Percentiles rank a stretch among this genome's conserved stretches.
Evolutionary conservation across 192 early-diverging fungal genomes (phyloP).

Genomic region (Coemansia umbellata): DNA sequence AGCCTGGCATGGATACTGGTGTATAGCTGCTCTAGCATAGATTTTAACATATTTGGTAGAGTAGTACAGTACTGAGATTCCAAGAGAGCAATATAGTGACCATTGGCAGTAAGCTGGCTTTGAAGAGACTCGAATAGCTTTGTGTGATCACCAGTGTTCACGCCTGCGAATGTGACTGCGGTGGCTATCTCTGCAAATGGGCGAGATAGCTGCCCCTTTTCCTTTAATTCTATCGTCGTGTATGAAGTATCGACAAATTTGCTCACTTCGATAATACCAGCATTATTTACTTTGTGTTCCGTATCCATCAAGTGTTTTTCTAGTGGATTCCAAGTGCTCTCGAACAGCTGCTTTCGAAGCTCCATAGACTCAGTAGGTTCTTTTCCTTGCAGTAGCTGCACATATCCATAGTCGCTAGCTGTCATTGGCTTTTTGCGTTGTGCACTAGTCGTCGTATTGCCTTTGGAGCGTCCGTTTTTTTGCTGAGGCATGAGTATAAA

Average conservation of each 20-base stretch:
- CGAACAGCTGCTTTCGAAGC: constrained; percentile 50
- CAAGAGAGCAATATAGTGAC: constrained; percentile 59
- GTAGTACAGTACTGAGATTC: constrained; percentile 67
- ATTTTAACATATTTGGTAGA: constrained; percentile 57
- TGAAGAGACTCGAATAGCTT: constrained; percentile 66
- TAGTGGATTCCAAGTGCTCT: constrained; percentile 54
- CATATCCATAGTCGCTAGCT: constrained; percentile 51
- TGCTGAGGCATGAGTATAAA: constrained; percentile 40
- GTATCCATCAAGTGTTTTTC: constrained; percentile 31
- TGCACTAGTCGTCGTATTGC: background rate
- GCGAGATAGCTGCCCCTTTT: constrained; percentile 43
- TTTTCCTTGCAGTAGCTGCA: constrained; percentile 54
- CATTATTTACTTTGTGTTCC: constrained; percentile 55
- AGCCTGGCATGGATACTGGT: constrained; percentile 18
- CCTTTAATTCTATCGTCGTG: constrained; percentile 17
- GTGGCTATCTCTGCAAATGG: constrained; percentile 69
- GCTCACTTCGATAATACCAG: constrained; percentile 54
- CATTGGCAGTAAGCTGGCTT: constrained; percentile 17
- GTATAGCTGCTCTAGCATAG: constrained; percentile 69
- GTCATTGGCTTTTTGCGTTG: background rate
- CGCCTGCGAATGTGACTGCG: constrained; percentile 68
- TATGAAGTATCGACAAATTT: constrained; percentile 61
- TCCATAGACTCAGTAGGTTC: constrained; percentile 55
- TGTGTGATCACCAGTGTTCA: constrained; percentile 73
- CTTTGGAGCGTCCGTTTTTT: background rate